Evolutionary conservation across 257 asterid genomes (phyloP).

Genomic region (Scutellaria minor): DNA sequence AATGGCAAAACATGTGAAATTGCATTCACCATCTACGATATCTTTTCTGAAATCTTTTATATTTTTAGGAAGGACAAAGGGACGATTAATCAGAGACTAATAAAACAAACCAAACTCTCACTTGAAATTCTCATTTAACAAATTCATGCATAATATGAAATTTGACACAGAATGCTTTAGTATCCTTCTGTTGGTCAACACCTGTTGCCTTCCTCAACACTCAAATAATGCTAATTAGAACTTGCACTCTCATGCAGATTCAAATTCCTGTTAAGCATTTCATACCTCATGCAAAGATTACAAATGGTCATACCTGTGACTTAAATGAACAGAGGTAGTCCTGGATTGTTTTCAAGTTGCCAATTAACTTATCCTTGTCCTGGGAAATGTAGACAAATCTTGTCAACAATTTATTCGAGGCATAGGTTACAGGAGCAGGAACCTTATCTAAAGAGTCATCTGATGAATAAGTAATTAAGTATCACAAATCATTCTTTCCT

Average conservation of each 20-base stretch:
- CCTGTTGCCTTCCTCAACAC: slow-evolving; percentile 10
- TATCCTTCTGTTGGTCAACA: slow-evolving; percentile 18
- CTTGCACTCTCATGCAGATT: neutral
- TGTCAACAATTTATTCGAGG: slow-evolving; percentile 31
- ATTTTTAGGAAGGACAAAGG: no score
- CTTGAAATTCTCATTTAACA: slow-evolving; percentile 19
- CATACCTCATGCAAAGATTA: slow-evolving; percentile 21
- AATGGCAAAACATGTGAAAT: slow-evolving; percentile 17
- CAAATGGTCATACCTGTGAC: slow-evolving; percentile 66
- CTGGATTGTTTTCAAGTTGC: slow-evolving; percentile 88
- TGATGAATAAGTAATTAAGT: neutral
- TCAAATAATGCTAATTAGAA: slow-evolving; percentile 8
- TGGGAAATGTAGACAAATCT: slow-evolving; percentile 45
- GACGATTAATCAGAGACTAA: no score
- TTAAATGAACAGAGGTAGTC: slow-evolving; percentile 92
- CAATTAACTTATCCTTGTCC: slow-evolving; percentile 82
- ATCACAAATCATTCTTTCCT: neutral
- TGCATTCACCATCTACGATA: slow-evolving; percentile 4
- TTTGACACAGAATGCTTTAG: neutral
- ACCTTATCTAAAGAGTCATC: slow-evolving; percentile 9
- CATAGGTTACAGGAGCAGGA: slow-evolving; percentile 23
- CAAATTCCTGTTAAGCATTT: slow-evolving; percentile 11
- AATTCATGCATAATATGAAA: neutral
- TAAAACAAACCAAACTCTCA: slow-evolving; percentile 1
- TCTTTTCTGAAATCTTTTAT: neutral